Evolutionary conservation across 169 alveolate genomes (phyloP).

Genomic region (Eimeria acervulina): DNA sequence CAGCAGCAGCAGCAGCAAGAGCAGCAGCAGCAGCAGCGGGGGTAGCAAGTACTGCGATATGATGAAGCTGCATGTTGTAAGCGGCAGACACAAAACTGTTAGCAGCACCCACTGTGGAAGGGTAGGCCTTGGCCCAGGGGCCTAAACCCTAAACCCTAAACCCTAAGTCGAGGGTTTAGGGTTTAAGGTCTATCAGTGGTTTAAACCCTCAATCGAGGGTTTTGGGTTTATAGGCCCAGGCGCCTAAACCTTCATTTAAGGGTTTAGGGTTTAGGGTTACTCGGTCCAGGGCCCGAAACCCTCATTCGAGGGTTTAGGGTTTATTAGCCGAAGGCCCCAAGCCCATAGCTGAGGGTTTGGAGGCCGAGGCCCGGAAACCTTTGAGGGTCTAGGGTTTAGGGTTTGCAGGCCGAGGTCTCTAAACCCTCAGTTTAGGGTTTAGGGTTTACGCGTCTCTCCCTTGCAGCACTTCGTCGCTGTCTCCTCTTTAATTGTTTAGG

Average conservation of each 20-base stretch:
- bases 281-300: background rate
- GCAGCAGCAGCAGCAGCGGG: conserved; percentile 57
- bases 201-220: background rate
- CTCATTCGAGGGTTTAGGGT: background rate
- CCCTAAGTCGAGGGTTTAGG: background rate
- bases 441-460: background rate
- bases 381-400: too few species aligned
- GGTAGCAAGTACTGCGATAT: conserved; percentile 49
- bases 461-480: too few species aligned
- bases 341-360: too few species aligned
- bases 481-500: too few species aligned
- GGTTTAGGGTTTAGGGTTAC: background rate
- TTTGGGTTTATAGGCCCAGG: background rate
- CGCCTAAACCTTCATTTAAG: background rate
- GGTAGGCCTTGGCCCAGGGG: conserved; percentile 28
- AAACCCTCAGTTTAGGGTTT: background rate
- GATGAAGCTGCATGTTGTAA: conserved; percentile 18
- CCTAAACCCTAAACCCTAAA: conserved; percentile 40
- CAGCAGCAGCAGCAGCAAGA: conserved; percentile 57
- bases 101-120: background rate
- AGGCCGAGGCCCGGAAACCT: too few species aligned
- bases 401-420: too few species aligned
- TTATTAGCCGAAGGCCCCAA: background rate
- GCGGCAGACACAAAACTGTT: background rate
- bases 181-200: background rate